Conservation (phyloP, 2,329 filamentous ascomycete species). For the Phialophora verrucosa region DNA sequence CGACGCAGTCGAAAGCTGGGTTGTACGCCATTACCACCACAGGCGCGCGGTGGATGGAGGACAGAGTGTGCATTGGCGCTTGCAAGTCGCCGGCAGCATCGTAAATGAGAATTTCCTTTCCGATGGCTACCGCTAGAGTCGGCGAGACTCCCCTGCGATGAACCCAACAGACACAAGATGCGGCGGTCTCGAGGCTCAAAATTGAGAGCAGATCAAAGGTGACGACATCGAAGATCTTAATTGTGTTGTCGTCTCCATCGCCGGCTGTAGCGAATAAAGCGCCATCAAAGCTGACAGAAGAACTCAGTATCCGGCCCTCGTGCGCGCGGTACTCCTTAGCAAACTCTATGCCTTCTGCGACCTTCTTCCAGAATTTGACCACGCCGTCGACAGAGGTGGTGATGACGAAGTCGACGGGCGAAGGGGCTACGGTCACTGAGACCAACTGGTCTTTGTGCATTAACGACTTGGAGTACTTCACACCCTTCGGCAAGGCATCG, state of each 20-base stretch:
- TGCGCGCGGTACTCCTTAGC: constrained; percentile 98
- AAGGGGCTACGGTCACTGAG: constrained; percentile 83
- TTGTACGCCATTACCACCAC: constrained; percentile 91
- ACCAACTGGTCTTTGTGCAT: constrained; percentile 98
- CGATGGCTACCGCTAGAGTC: constrained; percentile 81
- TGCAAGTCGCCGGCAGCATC: constrained; percentile 85
- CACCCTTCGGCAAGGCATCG: constrained; percentile 79
- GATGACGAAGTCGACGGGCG: constrained; percentile 87
- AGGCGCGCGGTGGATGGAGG: constrained; percentile 77
- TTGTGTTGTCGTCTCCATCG: constrained; percentile 51
- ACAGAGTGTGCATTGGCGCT: constrained; percentile 76
- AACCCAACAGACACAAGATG: constrained; percentile 88
- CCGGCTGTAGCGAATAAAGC: constrained; percentile 92
- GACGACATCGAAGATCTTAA: constrained; percentile 68
- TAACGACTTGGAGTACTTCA: constrained; percentile 89
- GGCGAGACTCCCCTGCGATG: constrained; percentile 89
- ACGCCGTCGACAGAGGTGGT: constrained; percentile 94
- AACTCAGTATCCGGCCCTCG: constrained; percentile 78
- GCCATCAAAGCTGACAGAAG: constrained; percentile 86
- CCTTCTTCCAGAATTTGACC: constrained; percentile 99
- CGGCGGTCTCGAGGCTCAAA: constrained; percentile 75
- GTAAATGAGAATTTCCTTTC: constrained; percentile 77
- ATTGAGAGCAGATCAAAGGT: constrained; percentile 87
- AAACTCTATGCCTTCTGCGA: constrained; percentile 87
- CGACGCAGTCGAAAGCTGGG: constrained; percentile 82